These are phyloP conservation scores for Thermothelomyces thermophilus DNA, from an alignment of 2,329 filamentous ascomycete species.

Conservation along the genomic window DNA sequence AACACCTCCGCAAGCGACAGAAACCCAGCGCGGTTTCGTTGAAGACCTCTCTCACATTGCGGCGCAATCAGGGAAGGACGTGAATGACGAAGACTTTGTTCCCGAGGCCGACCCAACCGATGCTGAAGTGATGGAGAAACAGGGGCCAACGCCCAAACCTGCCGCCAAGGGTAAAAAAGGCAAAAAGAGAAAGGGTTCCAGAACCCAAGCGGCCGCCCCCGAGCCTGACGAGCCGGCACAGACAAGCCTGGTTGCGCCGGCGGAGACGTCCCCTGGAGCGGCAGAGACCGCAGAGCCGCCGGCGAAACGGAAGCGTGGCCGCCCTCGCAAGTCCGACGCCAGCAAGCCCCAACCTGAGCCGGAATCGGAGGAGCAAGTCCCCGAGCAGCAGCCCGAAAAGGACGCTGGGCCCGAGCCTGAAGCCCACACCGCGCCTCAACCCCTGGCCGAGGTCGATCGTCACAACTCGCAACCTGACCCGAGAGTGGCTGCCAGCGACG, in stretches of 20 bases:
- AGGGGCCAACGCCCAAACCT: slow-evolving; percentile 7
- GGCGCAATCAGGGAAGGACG: not conserved
- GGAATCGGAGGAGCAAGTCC: not conserved
- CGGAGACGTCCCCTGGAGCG: not conserved
- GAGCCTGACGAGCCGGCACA: slow-evolving; percentile 4
- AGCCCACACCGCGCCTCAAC: not conserved
- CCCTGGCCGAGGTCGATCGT: slow-evolving; percentile 3
- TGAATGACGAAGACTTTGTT: not conserved
- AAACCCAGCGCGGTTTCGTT: not conserved
- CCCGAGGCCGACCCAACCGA: not conserved
- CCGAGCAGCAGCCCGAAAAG: not conserved
- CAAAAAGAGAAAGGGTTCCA: slow-evolving; percentile 26
- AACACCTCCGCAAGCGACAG: not conserved
- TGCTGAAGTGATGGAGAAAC: not conserved
- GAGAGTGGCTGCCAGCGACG: not conserved
- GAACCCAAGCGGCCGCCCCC: not conserved
- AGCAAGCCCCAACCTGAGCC: slow-evolving; percentile 11
- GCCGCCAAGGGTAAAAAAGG: slow-evolving; percentile 26
- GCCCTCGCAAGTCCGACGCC: slow-evolving; percentile 35
- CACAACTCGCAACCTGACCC: slow-evolving; percentile 4
- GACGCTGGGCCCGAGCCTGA: slow-evolving; percentile 8
- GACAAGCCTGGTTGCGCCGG: not conserved
- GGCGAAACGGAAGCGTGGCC: slow-evolving; percentile 35
- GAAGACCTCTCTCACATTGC: not conserved
- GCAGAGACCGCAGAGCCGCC: slow-evolving; percentile 8